phyloP scores from a whole-genome alignment of 495 filamentous ascomycete species.

The Penicillium fimorum region DNA sequence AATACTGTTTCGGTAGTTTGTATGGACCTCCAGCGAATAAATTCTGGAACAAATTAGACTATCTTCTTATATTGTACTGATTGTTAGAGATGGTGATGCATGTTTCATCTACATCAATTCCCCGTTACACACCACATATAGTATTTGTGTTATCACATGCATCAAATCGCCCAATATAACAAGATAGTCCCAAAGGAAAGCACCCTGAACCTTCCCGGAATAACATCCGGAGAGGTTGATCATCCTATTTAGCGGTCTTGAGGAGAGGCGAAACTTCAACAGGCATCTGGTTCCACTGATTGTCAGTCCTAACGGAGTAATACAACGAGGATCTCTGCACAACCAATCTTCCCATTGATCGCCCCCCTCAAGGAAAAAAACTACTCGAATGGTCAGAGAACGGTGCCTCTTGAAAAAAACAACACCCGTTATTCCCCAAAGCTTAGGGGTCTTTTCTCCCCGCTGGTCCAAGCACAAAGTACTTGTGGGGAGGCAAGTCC shows the following conservation, averaged over 20 bases:
- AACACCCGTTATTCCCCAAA: background rate
- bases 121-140: background rate
- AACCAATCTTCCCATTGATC: background rate
- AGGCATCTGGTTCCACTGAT: constrained; percentile 34
- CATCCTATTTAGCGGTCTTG: constrained; percentile 13
- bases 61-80: background rate
- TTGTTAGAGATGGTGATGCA: background rate
- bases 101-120: background rate
- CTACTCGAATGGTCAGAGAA: constrained; percentile 6
- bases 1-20: background rate
- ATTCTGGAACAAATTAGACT: background rate
- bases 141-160: constrained; percentile 2
- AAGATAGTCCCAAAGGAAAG: background rate
- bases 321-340: constrained; percentile 22
- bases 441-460: constrained; percentile 11
- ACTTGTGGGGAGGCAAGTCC: constrained; percentile 14
- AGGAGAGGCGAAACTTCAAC: constrained; percentile 7
- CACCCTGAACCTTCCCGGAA: constrained; percentile 1
- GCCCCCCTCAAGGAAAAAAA: constrained; percentile 10
- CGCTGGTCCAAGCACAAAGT: constrained; percentile 11
- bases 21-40: constrained; percentile 1
- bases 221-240: constrained; percentile 16
- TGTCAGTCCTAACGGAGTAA: constrained; percentile 24
- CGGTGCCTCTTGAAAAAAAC: background rate
- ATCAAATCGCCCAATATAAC: background rate